Conservation (phyloP, 225 moss, liverwort and hornwort species). For the Takakia lepidozioides region DNA sequence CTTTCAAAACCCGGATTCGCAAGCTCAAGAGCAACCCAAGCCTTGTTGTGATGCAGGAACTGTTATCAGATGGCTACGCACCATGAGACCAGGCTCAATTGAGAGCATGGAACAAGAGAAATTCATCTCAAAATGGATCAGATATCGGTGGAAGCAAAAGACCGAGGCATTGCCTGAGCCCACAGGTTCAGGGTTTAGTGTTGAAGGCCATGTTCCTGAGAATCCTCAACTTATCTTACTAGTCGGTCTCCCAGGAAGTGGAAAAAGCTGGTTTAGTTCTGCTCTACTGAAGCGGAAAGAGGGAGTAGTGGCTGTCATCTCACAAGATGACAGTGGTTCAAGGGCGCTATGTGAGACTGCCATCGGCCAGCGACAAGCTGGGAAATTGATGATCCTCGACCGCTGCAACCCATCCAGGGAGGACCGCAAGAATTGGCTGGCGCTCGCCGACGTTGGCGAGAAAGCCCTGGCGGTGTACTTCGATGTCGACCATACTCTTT, state of each 20-base stretch:
- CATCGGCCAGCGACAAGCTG: conserved; percentile 26
- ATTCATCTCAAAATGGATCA: conserved; percentile 47
- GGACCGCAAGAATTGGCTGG: conserved; percentile 51
- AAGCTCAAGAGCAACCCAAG: conserved; percentile 6
- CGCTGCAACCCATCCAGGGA: conserved; percentile 47
- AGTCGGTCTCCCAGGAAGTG: conserved; percentile 53
- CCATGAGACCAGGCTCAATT: conserved; percentile 54
- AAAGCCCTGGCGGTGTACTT: conserved; percentile 53
- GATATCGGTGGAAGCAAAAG: conserved; percentile 58
- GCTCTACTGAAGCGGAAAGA: conserved; percentile 19
- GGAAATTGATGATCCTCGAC: conserved; percentile 38
- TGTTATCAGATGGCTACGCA: conserved; percentile 35
- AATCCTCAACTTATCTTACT: conserved; percentile 17
- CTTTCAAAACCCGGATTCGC: conserved; percentile 24
- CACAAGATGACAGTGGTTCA: conserved; percentile 68
- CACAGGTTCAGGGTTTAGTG: conserved; percentile 2
- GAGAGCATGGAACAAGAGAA: conserved; percentile 55
- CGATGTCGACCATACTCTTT: conserved; percentile 28
- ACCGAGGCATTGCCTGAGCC: conserved; percentile 16
- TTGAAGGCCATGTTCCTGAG: conserved; percentile 24
- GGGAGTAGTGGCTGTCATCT: conserved; percentile 28
- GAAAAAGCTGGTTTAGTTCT: conserved; percentile 47
- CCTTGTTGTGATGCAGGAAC: conserved; percentile 42
- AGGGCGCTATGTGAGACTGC: conserved; percentile 26
- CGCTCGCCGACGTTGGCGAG: conserved; percentile 15